These are phyloP conservation scores for Suhomyces guaymorum DNA, from an alignment of 1,139 yeast genomes.

Conservation along the genomic window DNA sequence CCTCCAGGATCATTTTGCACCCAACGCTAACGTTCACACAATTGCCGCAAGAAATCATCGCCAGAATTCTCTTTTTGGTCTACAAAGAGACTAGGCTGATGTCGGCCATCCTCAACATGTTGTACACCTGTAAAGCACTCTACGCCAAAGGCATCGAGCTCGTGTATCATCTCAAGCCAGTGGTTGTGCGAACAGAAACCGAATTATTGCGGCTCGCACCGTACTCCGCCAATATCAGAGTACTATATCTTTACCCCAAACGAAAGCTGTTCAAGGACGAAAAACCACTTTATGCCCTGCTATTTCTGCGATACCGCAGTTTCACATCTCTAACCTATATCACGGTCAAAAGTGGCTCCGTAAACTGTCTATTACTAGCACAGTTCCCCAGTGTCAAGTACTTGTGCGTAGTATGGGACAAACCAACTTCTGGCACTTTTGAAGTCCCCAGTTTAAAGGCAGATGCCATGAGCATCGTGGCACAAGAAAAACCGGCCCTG, in stretches of 20 bases:
- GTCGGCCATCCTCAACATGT: conserved; percentile 3
- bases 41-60: conserved; percentile 1
- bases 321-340: neutral
- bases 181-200: neutral
- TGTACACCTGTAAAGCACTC: conserved; percentile 10
- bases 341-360: neutral
- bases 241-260: neutral
- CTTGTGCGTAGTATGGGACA: neutral
- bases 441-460: no score
- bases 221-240: neutral
- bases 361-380: neutral
- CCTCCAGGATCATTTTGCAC: neutral
- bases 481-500: no score
- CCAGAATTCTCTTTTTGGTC: neutral
- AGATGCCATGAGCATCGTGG: neutral
- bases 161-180: conserved; percentile 8
- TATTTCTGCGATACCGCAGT: neutral
- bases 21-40: conserved; percentile 1
- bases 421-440: no score
- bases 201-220: neutral
- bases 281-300: neutral
- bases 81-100: neutral
- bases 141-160: conserved; percentile 7
- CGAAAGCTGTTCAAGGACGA: no score
- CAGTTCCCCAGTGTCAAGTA: neutral